These are phyloP conservation scores for Scutellaria minor DNA, from an alignment of 257 asterid genomes.

Conservation along the genomic window DNA sequence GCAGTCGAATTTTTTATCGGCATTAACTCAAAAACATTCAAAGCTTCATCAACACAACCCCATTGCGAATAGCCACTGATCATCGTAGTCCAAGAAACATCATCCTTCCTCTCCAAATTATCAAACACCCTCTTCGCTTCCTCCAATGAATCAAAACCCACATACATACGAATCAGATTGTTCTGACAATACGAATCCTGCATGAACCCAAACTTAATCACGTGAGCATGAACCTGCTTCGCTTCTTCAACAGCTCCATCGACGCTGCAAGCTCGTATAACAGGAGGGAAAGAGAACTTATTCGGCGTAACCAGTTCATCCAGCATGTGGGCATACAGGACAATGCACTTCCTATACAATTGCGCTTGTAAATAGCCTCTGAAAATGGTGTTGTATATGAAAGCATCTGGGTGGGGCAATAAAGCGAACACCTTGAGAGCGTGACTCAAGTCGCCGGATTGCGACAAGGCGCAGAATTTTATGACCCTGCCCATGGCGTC, in stretches of 20 bases:
- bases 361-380: constrained; percentile 55
- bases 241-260: constrained; percentile 50
- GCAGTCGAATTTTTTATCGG: constrained; percentile 52
- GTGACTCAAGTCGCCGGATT: constrained; percentile 55
- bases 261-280: constrained; percentile 66
- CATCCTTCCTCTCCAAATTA: constrained; percentile 51
- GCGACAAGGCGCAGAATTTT: constrained; percentile 57
- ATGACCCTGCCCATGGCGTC: constrained; percentile 68
- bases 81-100: constrained; percentile 89
- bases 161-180: constrained; percentile 84
- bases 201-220: constrained; percentile 59
- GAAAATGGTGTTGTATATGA: constrained; percentile 61
- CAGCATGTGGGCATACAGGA: constrained; percentile 56
- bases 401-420: constrained; percentile 73
- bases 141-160: constrained; percentile 53
- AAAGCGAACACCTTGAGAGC: constrained; percentile 62
- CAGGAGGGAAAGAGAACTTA: constrained; percentile 67
- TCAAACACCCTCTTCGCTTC: constrained; percentile 70
- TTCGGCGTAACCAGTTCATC: constrained; percentile 52
- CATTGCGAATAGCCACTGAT: constrained; percentile 67
- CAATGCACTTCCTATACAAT: constrained; percentile 41
- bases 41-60: constrained; percentile 64
- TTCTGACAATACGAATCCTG: constrained; percentile 72
- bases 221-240: constrained; percentile 71
- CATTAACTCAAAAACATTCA: constrained; percentile 58